Base-by-base conservation (phyloP, 768 basidiomycete species). In the Psilocybe sp. region DNA sequence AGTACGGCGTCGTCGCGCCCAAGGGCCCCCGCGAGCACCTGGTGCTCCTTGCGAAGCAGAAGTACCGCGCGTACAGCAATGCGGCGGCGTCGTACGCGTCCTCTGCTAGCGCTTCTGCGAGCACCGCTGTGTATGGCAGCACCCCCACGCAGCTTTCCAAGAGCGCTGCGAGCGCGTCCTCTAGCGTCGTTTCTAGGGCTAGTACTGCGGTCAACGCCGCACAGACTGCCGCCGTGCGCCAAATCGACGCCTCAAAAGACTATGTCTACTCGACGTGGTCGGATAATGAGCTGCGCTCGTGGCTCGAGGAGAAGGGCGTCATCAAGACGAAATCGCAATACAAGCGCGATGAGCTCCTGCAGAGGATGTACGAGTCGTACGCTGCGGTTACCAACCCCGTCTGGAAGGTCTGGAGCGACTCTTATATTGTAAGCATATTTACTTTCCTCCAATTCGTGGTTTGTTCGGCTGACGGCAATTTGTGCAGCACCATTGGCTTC, bases 261-360 rank as follows among this genome's bases (percentile, higher is more conserved):
- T 95, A 93, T 58, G 69, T 94, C 14, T 96, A 89, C 66, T 92
- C 89, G 0, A 81, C 87, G 0, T 97, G 96, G 96, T 84, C 88
- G 49, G 91, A 95, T 56, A 85, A 76, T 59, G 76, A 77, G 55
- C 67, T 98, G 41, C 75, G 86, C 44, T 67, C 61, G 0, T 97
- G 85, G 69, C 80, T 95, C 40, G 82, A 87, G 60, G 75, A 85
- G 35, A 83, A 89, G 60, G 87, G 87, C 19, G 71, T 91, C 35
- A 59, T 91, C 52, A 78, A 88, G 59, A 78, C 86, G 3, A 84
- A 71, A 52, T 52, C 69, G 16, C 71, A 83, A 55, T 78, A 80
- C 50, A 84, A 77, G 46, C 80, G 81, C 38, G 77, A 81, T 7
- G 84, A 96, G 57, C 66, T 97, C 32, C 64, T 89, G 32, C 70